Conservation (phyloP, 306 rosid genomes). For the Medicago arabica region DNA sequence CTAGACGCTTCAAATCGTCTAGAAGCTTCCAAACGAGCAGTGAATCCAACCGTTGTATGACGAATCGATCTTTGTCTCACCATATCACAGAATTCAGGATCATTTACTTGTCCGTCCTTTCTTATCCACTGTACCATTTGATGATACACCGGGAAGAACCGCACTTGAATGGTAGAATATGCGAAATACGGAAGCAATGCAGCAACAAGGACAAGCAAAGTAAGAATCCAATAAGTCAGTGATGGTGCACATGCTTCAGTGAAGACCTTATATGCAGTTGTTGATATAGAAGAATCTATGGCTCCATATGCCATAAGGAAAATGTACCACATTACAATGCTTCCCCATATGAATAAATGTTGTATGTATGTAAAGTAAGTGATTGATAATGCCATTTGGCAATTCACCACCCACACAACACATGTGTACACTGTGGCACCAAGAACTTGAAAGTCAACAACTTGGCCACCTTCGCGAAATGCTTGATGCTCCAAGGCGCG, state of each 20-base stretch:
- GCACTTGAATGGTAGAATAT: constrained; percentile 71
- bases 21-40: constrained; percentile 86
- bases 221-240: constrained; percentile 77
- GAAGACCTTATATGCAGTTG: constrained; percentile 89
- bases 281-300: constrained; percentile 64
- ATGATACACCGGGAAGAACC: constrained; percentile 86
- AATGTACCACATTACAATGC: constrained; percentile 77
- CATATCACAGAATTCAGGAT: constrained; percentile 78
- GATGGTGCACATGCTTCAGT: constrained; percentile 91
- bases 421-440: constrained; percentile 91
- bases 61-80: constrained; percentile 82
- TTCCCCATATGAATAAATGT: constrained; percentile 94
- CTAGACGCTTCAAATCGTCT: constrained; percentile 53
- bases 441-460: constrained; percentile 63
- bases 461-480: constrained; percentile 83
- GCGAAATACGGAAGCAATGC: constrained; percentile 73
- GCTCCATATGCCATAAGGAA: constrained; percentile 94
- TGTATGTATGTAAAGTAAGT: constrained; percentile 86
- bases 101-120: constrained; percentile 69
- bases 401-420: constrained; percentile 91
- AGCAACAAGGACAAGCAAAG: constrained; percentile 62
- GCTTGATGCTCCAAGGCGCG: constrained; percentile 69
- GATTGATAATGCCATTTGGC: constrained; percentile 94
- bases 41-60: constrained; percentile 79
- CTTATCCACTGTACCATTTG: constrained; percentile 94